phyloP scores from a whole-genome alignment of 1,284 basidiomycete species.

The Ustilago tritici region DNA sequence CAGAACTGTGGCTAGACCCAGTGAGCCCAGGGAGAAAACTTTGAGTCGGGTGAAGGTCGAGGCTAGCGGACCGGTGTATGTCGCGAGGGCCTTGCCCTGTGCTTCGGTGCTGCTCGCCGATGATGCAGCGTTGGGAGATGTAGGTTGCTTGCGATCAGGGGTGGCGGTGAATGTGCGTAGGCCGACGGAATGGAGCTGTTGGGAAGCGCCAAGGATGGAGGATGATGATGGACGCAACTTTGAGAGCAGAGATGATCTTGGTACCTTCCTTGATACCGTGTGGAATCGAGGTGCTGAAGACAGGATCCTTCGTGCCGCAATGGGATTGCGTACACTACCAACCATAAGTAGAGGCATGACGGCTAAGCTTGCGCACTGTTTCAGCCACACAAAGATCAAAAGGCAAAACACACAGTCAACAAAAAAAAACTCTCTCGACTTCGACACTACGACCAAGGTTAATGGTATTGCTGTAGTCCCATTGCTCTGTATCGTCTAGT shows the following conservation, averaged over 20 bases:
- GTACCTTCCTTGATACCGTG: not conserved
- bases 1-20: constrained; percentile 78
- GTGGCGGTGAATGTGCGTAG: constrained; percentile 14
- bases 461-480: constrained; percentile 3
- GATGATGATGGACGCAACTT: not conserved
- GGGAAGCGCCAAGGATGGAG: not conserved
- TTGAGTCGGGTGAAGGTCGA: constrained; percentile 81
- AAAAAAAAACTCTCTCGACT: not conserved
- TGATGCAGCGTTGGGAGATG: too few relatives aligned
- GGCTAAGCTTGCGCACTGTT: not conserved
- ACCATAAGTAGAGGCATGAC: constrained; percentile 1
- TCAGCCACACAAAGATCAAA: constrained; percentile 1
- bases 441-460: not conserved
- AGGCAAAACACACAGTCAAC: constrained; percentile 40
- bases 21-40: constrained; percentile 83
- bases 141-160: too few relatives aligned
- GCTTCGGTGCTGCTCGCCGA: too few relatives aligned
- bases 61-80: constrained; percentile 76
- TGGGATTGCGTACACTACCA: not conserved
- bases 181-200: not conserved
- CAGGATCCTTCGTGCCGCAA: not conserved
- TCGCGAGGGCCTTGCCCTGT: constrained; percentile 28
- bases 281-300: not conserved
- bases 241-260: not conserved
- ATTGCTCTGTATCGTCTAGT: constrained; percentile 15